A percentile compares a stretch with the other conserved stretches of the same genome.
Evolutionary conservation across 75 land plant species (phyloP).

Genomic region (Picea sitchensis): DNA sequence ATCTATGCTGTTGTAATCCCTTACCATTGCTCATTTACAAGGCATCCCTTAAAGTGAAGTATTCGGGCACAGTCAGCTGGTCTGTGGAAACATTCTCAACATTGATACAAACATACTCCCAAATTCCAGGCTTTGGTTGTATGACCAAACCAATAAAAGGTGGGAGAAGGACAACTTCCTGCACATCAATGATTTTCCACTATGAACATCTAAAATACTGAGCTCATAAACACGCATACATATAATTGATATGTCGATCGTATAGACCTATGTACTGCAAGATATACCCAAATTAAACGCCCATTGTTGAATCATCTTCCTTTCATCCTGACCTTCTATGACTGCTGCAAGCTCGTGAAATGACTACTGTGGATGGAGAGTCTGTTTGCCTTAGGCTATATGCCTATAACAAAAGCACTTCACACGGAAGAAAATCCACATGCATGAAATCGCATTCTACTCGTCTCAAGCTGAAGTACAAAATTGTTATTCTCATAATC

Average conservation of each 20-base stretch:
- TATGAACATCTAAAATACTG: too few relatives aligned
- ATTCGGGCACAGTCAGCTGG: constrained; percentile 56
- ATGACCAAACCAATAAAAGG: constrained; percentile 83
- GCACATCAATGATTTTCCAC: constrained; percentile 1
- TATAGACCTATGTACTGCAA: constrained; percentile 64
- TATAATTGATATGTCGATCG: not conserved
- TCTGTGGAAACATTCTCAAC: constrained; percentile 63
- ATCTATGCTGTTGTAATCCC: constrained; percentile 46
- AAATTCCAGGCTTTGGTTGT: constrained; percentile 74
- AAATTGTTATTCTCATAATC: too few relatives aligned
- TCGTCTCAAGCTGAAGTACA: too few relatives aligned
- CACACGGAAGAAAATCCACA: too few relatives aligned
- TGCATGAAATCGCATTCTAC: too few relatives aligned
- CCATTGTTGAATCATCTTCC: constrained; percentile 50
- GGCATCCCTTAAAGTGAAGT: constrained; percentile 70
- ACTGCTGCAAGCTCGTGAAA: constrained; percentile 49
- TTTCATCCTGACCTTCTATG: constrained; percentile 37
- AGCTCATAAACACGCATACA: not conserved
- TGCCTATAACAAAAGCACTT: constrained; percentile 26
- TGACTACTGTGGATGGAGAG: constrained; percentile 48
- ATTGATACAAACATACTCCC: constrained; percentile 81
- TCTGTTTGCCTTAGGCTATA: constrained; percentile 52
- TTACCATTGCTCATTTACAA: constrained; percentile 65
- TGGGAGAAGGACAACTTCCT: constrained; percentile 89
- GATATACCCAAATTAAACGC: constrained; percentile 47